phyloP scores from a whole-genome alignment of 2,329 filamentous ascomycete genomes.

The Exserohilum rostratum region DNA sequence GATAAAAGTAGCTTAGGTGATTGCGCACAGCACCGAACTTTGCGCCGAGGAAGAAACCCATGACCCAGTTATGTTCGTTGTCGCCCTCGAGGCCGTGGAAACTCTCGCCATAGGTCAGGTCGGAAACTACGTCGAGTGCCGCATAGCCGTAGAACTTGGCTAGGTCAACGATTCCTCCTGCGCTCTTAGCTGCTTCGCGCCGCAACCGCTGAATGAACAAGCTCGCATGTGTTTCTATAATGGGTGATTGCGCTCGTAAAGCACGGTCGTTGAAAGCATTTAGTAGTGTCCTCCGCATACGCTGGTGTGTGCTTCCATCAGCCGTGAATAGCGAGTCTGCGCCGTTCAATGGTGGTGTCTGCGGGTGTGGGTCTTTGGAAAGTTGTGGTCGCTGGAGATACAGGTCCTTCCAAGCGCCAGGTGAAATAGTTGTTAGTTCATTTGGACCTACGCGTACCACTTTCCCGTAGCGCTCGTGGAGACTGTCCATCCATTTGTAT shows the following conservation, averaged over 20 bases:
- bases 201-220: constrained; percentile 2
- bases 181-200: constrained; percentile 1
- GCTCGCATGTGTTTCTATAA: not conserved
- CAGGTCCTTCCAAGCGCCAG: constrained; percentile 5
- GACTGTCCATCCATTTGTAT: constrained; percentile 5
- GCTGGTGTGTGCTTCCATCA: constrained; percentile 3
- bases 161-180: not conserved
- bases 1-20: constrained; percentile 6
- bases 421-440: constrained; percentile 5
- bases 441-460: constrained; percentile 15
- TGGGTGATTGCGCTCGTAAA: constrained; percentile 1
- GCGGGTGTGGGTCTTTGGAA: constrained; percentile 3
- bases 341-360: constrained; percentile 2
- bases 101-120: constrained; percentile 3
- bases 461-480: constrained; percentile 17
- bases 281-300: constrained; percentile 4
- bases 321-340: constrained; percentile 7
- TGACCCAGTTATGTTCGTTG: constrained; percentile 4
- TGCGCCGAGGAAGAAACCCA: constrained; percentile 4
- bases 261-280: constrained; percentile 5
- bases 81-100: constrained; percentile 5
- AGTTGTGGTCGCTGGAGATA: constrained; percentile 7
- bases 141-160: constrained; percentile 7
- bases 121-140: constrained; percentile 3
- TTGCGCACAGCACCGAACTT: constrained; percentile 7